Percentiles rank a stretch among this genome's conserved stretches.
Conservation (phyloP, 371 early-diverging fungal species). For the Saksenaea vasiformis region DNA sequence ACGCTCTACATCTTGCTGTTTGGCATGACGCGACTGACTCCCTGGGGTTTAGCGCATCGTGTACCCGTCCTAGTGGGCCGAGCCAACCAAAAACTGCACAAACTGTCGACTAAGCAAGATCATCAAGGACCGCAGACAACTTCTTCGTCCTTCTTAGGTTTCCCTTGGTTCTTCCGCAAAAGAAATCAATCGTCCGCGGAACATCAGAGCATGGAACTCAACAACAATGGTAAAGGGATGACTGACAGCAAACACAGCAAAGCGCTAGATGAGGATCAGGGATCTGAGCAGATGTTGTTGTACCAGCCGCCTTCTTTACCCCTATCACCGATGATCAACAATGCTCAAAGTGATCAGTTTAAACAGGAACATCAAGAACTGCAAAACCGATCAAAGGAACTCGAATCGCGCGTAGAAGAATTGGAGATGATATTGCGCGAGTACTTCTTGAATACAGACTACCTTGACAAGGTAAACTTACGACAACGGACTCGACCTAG, state of each 20-base stretch:
- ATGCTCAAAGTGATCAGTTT: not conserved
- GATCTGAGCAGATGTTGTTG: not conserved
- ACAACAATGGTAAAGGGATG: not conserved
- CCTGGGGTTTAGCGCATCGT: conserved; percentile 44
- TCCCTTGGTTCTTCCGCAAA: not conserved
- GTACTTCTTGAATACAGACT: conserved; percentile 43
- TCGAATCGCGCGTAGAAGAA: conserved; percentile 35
- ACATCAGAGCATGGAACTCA: not conserved
- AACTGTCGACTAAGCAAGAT: not conserved
- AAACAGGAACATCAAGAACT: conserved; percentile 9
- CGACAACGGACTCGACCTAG: not conserved
- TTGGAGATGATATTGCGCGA: conserved; percentile 36
- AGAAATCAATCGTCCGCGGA: not conserved
- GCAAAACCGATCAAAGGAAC: conserved; percentile 7
- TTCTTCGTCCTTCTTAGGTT: not conserved
- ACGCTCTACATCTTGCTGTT: conserved; percentile 43
- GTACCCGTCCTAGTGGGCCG: conserved; percentile 27
- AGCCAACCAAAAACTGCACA: conserved; percentile 7
- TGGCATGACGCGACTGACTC: conserved; percentile 45
- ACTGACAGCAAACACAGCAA: not conserved
- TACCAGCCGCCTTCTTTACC: not conserved
- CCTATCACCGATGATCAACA: not conserved
- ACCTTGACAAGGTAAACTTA: conserved; percentile 26
- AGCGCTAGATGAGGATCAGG: not conserved
- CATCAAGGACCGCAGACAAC: not conserved